Evolutionary conservation across 805 yeast genomes (phyloP), one percentile per base, ranked within the genome.

Genomic region (Hanseniaspora guilliermondii): DNA sequence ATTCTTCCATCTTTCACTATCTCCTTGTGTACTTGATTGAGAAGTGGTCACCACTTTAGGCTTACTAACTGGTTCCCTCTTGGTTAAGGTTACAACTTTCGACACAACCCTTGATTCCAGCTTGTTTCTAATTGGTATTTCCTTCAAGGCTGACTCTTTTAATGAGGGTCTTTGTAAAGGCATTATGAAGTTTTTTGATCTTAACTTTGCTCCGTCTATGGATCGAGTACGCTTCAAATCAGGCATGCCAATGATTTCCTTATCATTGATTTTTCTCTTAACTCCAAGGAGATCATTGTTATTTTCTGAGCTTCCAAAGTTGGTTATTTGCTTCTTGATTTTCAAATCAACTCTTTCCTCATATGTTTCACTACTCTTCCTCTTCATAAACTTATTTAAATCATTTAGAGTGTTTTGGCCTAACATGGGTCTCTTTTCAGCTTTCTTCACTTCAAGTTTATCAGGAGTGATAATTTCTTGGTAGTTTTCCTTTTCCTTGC

Each of bases 161-260:
- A 17, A 32, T 2, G 12, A 17, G 6, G 36, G 11, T 21, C 33
- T 47, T 27, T 48, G 52, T 14, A 53, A 35, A 40, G 50, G 50
- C 33, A 47, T 35, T 5, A 41, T 47, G 17, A 22, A 32, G 17
- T 41, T 53, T 4, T 37, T 36, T 3, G 47, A 47, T 7, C 62
- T 61, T 35, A 59, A 56, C 0, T 66, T 66, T 3, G 71, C 71
- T 3, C 71, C 71, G 53, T 67, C 71, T 25, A 68, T 68, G 11
- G 69, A 65, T 54, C 71, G 55, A 12, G 63, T 58, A 22, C 66
- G 56, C 53, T 64, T 68, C 21, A 60, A 57, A 25, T 60, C 62
- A 11, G 58, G 58, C 46, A 56, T 62, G 52, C 65, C 64, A 22
- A 57, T 60, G 21, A 58, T 60, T 30, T 56, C 53, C 12, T 58